Conservation (phyloP, 495 filamentous ascomycete genomes). For the Penicillium egyptiacum region DNA sequence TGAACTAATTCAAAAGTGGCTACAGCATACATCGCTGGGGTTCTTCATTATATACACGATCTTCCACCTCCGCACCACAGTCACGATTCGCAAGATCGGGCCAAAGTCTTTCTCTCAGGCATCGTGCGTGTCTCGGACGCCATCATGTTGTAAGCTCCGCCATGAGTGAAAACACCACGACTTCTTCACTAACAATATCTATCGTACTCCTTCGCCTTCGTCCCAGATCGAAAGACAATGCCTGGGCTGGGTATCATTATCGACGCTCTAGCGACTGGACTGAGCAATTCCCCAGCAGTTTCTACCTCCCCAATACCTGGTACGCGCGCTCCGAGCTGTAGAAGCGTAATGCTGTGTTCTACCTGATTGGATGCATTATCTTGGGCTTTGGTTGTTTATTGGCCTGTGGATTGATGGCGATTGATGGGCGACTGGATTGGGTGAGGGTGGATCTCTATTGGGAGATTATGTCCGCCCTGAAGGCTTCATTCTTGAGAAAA, state of each 20-base stretch:
- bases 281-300: slow-evolving; percentile 56
- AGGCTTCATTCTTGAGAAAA: too few species aligned
- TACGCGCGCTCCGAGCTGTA: slow-evolving; percentile 56
- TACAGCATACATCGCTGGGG: slow-evolving; percentile 7
- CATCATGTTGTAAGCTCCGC: slow-evolving; percentile 45
- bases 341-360: slow-evolving; percentile 58
- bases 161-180: neutral
- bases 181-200: neutral
- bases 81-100: slow-evolving; percentile 53
- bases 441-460: slow-evolving; percentile 61
- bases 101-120: slow-evolving; percentile 43
- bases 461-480: slow-evolving; percentile 12
- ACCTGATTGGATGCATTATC: slow-evolving; percentile 49
- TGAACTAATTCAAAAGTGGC: slow-evolving; percentile 7
- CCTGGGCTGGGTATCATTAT: slow-evolving; percentile 55
- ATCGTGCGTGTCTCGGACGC: slow-evolving; percentile 50
- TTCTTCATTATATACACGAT: slow-evolving; percentile 22
- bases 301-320: slow-evolving; percentile 57
- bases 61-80: slow-evolving; percentile 32
- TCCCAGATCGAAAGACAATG: slow-evolving; percentile 49
- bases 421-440: slow-evolving; percentile 46
- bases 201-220: slow-evolving; percentile 42
- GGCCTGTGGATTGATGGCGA: slow-evolving; percentile 58
- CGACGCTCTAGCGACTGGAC: slow-evolving; percentile 60
- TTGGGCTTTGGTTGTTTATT: slow-evolving; percentile 58